Conservation (phyloP, 148 eudicot species). For the Rhododendron molle region DNA sequence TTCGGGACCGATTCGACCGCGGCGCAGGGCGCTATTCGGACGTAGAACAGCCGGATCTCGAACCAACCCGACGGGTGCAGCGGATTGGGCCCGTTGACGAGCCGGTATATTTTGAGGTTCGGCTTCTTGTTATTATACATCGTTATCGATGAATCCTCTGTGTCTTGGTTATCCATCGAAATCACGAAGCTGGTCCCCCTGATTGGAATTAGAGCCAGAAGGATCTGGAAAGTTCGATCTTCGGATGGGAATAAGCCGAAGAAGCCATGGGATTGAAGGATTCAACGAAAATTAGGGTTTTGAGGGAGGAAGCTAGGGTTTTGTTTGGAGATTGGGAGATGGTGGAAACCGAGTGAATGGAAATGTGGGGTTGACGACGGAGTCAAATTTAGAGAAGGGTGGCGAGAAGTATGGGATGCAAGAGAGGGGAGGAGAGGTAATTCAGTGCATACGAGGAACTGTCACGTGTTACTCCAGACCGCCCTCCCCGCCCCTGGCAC, state of each 20-base stretch:
- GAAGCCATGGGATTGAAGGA: background rate
- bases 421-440: background rate
- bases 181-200: background rate
- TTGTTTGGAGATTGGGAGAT: background rate
- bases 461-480: too few relatives aligned
- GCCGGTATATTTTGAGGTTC: conserved; percentile 17
- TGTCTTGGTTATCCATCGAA: conserved; percentile 20
- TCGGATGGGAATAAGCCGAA: background rate
- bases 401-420: background rate
- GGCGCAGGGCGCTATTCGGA: conserved; percentile 63
- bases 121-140: conserved; percentile 11
- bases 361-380: background rate
- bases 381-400: background rate
- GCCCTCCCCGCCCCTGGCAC: too few relatives aligned
- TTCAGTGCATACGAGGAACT: background rate
- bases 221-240: background rate
- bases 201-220: background rate
- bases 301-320: background rate
- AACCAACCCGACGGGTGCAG: conserved; percentile 40
- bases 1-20: conserved; percentile 48
- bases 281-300: background rate
- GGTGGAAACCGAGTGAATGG: background rate
- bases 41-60: conserved; percentile 78
- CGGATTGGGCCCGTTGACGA: conserved; percentile 24
- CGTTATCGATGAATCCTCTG: conserved; percentile 12